Evolutionary conservation across 2,329 filamentous ascomycete genomes (phyloP), one percentile per base, ranked within the genome.

Genomic region (Trichoderma gracile): DNA sequence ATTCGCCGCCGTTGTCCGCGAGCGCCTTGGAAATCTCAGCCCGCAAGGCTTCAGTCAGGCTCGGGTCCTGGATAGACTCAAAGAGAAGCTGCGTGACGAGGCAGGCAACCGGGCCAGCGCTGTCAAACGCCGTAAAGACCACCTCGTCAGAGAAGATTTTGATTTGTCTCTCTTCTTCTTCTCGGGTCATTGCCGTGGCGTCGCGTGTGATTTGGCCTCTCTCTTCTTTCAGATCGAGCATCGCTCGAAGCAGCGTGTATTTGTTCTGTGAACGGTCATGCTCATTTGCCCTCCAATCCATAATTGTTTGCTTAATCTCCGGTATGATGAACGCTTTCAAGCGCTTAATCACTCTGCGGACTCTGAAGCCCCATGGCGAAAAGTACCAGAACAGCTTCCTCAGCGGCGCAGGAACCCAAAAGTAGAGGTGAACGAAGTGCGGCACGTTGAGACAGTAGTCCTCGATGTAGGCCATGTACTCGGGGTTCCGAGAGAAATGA

Each of bases 391-490:
- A 64, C 40, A 57, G 6, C 33, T 30, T 42, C 5, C 62, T 43
- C 14, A 64, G 62, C 7, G 56, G 54, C 2, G 54, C 21, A 14
- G 62, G 62, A 12, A 64, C 45, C 27, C 46, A 47, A 46, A 64
- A 64, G 27, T 64, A 64, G 9, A 43, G 14, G 25, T 64, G 62
- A 21, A 64, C 62, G 53, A 64, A 64, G 15, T 19, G 21, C 33
- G 62, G 62, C 38, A 64, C 62, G 5, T 50, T 60, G n/a, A 64
- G 62, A 30, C 62, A 64, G 55, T 64, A 64, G 23, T 64, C 54
- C 38, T 64, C 46, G 2, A 64, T 60, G 17, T 60, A 47, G 9
- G 17, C 21, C 62, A 64, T 64, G 21, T 64, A 64, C 40, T 52
- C 43, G 3, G 30, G 4, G 15, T 64, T 53, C 3, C 14, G 17